Base-by-base conservation (phyloP, 2,329 filamentous ascomycete species). In the Furcasterigmium sp. region DNA sequence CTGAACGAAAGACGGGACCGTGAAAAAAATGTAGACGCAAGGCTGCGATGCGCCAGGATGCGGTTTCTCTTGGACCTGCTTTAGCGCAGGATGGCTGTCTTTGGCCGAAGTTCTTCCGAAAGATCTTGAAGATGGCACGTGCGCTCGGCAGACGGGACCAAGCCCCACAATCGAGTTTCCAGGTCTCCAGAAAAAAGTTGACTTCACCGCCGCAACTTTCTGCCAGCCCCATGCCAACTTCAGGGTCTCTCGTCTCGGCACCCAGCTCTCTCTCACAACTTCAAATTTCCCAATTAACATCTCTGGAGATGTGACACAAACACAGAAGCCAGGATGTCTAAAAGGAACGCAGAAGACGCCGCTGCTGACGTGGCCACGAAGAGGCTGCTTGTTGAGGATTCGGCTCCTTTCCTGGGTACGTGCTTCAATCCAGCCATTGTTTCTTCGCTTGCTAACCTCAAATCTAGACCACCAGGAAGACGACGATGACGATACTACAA, bases 21-120 rank as follows among this genome's bases (percentile, higher is more conserved):
- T 50, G 43, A 50, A 50, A 50, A 50, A 50, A 43, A 44, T 45
- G 44, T 49, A 42, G 49, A 45, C 25, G 41, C 41, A 39, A 50
- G 48, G 48, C 48, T 50, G 40, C 48, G 44, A 42, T 46, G 42
- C 28, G 29, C 29, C 20, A 34, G 39, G 28, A 9, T 30, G 25
- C 28, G 37, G 18, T 29, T 20, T 30, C 37, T 15, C 21, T 15
- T 15, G 37, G 37, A 29, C 37, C 37, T 39, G 26, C 37, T 10
- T 30, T 39, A 39, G 37, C 37, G 26, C 19, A 13, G n/a, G 23
- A 7, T 11, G n/a, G n/a, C n/a, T n/a, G n/a, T 5, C 17, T 17
- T 20, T 17, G n/a, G 13, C 38, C 38, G 38, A 20, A 10, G 38
- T 32, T 40, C 21, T 21, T 7, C 38, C 38, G 38, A n/a, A n/a